Conservation (phyloP, 1,284 basidiomycete genomes). For the Trichosporon inkin region DNA sequence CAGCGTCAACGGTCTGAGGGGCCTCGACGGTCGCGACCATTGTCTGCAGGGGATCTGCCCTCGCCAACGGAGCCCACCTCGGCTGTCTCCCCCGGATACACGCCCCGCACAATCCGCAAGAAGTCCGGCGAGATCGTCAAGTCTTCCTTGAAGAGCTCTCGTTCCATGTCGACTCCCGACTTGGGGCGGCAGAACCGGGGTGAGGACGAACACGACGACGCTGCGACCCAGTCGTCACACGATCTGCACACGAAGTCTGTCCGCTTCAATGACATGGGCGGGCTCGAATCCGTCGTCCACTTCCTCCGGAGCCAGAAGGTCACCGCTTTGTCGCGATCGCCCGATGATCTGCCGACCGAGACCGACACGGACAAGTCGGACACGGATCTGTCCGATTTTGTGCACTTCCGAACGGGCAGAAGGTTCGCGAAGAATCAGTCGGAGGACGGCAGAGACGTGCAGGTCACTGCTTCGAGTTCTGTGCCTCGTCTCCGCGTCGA, state of each 20-base stretch:
- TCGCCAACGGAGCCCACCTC: slow-evolving; percentile 4
- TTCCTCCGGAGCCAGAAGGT: slow-evolving; percentile 50
- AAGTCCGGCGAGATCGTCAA: slow-evolving; percentile 52
- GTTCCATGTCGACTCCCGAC: slow-evolving; percentile 50
- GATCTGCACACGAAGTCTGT: slow-evolving; percentile 48
- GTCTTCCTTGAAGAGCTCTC: slow-evolving; percentile 45
- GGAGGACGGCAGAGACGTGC: slow-evolving; percentile 31
- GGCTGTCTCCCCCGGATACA: slow-evolving; percentile 16
- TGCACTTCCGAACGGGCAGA: slow-evolving; percentile 45
- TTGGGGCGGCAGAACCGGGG: slow-evolving; percentile 33
- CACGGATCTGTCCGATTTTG: slow-evolving; percentile 46
- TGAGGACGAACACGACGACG: slow-evolving; percentile 15
- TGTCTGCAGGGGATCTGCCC: slow-evolving; percentile 7
- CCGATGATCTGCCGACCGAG: slow-evolving; percentile 39
- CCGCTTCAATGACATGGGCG: slow-evolving; percentile 40
- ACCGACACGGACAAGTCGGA: slow-evolving; percentile 47
- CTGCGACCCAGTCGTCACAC: slow-evolving; percentile 16
- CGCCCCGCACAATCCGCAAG: slow-evolving; percentile 46
- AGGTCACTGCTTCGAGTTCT: slow-evolving; percentile 35
- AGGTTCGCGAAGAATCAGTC: slow-evolving; percentile 29
- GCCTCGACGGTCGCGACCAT: neutral
- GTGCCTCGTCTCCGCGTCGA: slow-evolving; percentile 47
- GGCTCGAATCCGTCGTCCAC: slow-evolving; percentile 48
- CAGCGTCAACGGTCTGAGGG: neutral
- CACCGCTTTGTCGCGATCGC: slow-evolving; percentile 46